Percentiles rank a stretch among this genome's conserved stretches.
Evolutionary conservation across 2,329 filamentous ascomycete genomes (phyloP).

Genomic region (Neonectria sp.): DNA sequence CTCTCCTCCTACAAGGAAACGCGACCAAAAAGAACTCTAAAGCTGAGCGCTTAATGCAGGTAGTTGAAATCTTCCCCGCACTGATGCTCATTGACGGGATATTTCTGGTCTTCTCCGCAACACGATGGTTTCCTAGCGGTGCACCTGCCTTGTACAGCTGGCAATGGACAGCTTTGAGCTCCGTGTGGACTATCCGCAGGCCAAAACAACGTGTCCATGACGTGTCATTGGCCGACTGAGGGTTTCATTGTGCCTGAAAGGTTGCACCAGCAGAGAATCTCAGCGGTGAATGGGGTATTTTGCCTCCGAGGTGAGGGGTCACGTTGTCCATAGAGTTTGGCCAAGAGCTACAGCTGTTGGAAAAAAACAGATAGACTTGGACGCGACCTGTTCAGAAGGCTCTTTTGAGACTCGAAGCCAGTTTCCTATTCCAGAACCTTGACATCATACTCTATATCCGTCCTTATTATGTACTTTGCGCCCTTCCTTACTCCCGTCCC

Average conservation of each 20-base stretch:
- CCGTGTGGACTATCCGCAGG: neutral
- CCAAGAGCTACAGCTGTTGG: neutral
- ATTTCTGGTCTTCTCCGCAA: neutral
- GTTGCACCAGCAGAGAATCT: neutral
- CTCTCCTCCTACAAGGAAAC: neutral
- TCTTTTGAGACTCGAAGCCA: neutral
- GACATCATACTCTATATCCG: slow-evolving; percentile 81
- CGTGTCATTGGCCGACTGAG: neutral
- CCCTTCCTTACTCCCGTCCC: slow-evolving; percentile 79
- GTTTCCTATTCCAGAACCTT: slow-evolving; percentile 43
- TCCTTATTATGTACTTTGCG: slow-evolving; percentile 78
- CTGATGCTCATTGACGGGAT: slow-evolving; percentile 3
- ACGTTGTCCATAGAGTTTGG: neutral
- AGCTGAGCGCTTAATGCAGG: neutral
- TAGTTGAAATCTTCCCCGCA: neutral
- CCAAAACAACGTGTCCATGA: neutral
- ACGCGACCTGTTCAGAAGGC: neutral
- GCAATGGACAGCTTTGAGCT: neutral
- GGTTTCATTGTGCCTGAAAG: neutral
- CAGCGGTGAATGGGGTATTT: neutral
- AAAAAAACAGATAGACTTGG: too few species aligned
- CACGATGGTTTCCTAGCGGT: neutral
- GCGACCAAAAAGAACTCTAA: neutral
- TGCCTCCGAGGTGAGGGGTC: neutral
- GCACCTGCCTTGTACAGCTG: slow-evolving; percentile 2